Conservation (phyloP, 129 eudicot genomes). For the Dittrichia graveolens region DNA sequence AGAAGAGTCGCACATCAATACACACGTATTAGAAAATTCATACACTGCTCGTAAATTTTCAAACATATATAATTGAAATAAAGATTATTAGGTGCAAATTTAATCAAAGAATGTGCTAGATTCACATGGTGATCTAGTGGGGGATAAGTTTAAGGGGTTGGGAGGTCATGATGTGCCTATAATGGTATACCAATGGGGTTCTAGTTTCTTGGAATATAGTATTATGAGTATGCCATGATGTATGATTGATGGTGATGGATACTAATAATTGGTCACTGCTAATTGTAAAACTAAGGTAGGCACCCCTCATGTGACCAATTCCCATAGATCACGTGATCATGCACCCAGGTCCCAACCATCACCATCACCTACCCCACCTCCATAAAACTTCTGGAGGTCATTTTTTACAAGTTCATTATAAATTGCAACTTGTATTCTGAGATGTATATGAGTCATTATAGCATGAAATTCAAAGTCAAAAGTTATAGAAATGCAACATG, state of each 20-base stretch:
- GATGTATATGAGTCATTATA: conserved; percentile 1
- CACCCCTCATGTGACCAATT: conserved; percentile 63
- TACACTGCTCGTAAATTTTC: background rate
- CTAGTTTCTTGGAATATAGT: conserved; percentile 58
- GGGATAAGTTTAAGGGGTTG: conserved; percentile 28
- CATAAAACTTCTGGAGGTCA: conserved; percentile 9
- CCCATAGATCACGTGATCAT: conserved; percentile 60
- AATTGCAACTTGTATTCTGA: conserved; percentile 4
- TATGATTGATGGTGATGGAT: conserved; percentile 35
- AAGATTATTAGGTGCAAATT: background rate
- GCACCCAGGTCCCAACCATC: conserved; percentile 47
- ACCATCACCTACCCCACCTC: conserved; percentile 25
- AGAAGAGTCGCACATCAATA: background rate
- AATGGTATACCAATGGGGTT: conserved; percentile 49
- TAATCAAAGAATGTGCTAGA: conserved; percentile 13
- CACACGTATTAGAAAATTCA: background rate
- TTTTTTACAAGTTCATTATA: background rate
- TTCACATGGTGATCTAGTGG: conserved; percentile 37
- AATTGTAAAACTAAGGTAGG: conserved; percentile 37
- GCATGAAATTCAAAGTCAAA: conserved; percentile 1
- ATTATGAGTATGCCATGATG: conserved; percentile 35
- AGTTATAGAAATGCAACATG: background rate
- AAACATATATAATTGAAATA: background rate
- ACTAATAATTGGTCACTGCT: conserved; percentile 49
- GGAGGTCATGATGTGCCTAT: conserved; percentile 48